Evolutionary conservation across 1,139 yeast genomes (phyloP), one percentile per base, ranked within the genome.

Genomic region (Hyphopichia buzzinii): DNA sequence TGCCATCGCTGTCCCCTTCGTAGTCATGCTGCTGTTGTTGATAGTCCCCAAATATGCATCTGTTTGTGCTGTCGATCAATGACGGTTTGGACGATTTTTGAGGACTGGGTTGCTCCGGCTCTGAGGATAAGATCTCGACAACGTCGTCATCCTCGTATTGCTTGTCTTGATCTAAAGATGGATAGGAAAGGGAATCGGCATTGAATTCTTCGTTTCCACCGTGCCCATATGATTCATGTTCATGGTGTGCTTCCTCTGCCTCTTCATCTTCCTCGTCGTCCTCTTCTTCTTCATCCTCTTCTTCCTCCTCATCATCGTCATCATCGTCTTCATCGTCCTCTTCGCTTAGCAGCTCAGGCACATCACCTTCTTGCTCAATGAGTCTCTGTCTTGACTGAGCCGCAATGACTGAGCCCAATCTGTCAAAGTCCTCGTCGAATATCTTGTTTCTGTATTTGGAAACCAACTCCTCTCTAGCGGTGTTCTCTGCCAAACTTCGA

Each of bases 391-490:
- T 6, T 7, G 6, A 10, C 23, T 6, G 10, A 10, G 10, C 23
- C 23, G 23, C 23, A 19, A 19, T 6, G 8, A 19, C 23, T 10
- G 23, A 19, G 23, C 28, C 17, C 26, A 33, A 29, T 17, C 28
- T 33, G 3, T 33, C 8, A 13, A 74, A 74, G 11, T 67, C 63
- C 3, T 66, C 70, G 37, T 70, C 73, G 38, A 63, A 64, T 6
- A 62, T 49, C 36, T 57, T 57, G 3, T 46, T 41, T 26, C 54
- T 51, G 34, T 58, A 57, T 39, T 61, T 55, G n/a, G 48, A 40
- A 30, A 56, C 45, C 34, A 55, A 49, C 29, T 50, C 52, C 16
- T 67, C 68, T 26, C 60, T 57, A 33, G 59, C 51, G 14, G 58
- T 31, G 22, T 54, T 49, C 10, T 62, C 54, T 10, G 21, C n/a